phyloP scores from a whole-genome alignment of 805 yeast genomes.

The Candida ficus region DNA sequence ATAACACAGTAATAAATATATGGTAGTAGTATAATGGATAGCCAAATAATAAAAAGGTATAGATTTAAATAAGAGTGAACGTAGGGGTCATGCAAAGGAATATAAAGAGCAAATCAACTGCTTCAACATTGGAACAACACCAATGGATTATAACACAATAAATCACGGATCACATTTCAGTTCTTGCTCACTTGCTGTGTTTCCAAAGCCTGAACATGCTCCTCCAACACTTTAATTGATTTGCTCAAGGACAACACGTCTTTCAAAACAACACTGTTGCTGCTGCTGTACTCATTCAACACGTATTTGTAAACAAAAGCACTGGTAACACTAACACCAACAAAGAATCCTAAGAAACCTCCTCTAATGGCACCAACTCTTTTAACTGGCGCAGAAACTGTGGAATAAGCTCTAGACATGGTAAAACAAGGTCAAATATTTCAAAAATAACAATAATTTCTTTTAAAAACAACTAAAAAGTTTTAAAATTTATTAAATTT shows the following conservation, averaged over 20 bases:
- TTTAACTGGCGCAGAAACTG: constrained; percentile 3
- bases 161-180: neutral
- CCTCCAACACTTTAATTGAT: constrained; percentile 62
- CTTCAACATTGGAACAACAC: neutral
- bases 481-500: too few relatives aligned
- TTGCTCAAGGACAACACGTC: constrained; percentile 70
- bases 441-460: too few relatives aligned
- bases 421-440: too few relatives aligned
- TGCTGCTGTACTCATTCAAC: constrained; percentile 68
- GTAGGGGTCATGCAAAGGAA: too few relatives aligned
- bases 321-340: constrained; percentile 73
- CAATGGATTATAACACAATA: neutral
- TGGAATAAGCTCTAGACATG: neutral
- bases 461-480: too few relatives aligned
- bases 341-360: constrained; percentile 66
- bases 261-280: constrained; percentile 67
- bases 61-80: too few relatives aligned
- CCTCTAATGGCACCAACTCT: constrained; percentile 40
- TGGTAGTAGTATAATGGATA: too few relatives aligned
- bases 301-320: constrained; percentile 72
- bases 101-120: too few relatives aligned
- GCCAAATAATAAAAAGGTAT: too few relatives aligned
- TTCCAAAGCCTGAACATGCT: constrained; percentile 62
- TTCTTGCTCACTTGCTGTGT: neutral
- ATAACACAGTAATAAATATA: too few relatives aligned